A percentile compares a stretch with the other conserved stretches of the same genome.
phyloP scores from a whole-genome alignment of 805 yeast species.

The Candida ovalis region DNA sequence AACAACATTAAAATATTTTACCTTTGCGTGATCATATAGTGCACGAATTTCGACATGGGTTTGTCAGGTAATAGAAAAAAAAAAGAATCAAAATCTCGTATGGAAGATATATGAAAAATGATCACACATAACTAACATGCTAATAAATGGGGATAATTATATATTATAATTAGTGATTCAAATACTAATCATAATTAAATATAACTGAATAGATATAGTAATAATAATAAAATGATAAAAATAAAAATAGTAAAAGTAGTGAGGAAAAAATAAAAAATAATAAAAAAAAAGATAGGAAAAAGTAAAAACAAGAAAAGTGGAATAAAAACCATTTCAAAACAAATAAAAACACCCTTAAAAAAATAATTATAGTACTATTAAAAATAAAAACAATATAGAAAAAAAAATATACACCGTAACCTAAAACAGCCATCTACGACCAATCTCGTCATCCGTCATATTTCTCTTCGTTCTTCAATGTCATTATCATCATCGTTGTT shows the following conservation, averaged over 20 bases:
- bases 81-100: no score
- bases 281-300: not conserved
- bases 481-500: not conserved
- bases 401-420: conserved; percentile 1
- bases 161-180: not conserved
- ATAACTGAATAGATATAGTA: not conserved
- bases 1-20: no score
- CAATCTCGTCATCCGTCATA: not conserved
- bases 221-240: not conserved
- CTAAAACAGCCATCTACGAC: not conserved
- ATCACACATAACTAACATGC: not conserved
- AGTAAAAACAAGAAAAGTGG: not conserved
- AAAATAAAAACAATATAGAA: conserved; percentile 5
- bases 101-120: no score
- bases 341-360: conserved; percentile 15
- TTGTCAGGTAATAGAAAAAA: no score
- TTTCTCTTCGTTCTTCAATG: not conserved
- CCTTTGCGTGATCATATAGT: no score
- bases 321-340: conserved; percentile 9
- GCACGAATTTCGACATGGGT: no score
- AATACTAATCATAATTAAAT: not conserved
- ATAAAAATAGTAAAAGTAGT: not conserved
- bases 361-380: conserved; percentile 4
- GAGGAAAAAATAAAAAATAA: not conserved
- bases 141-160: not conserved